Percentiles rank a stretch among this genome's conserved stretches.
Conservation (phyloP, 768 basidiomycete genomes). For the Goffeauzyma gilvescens region DNA sequence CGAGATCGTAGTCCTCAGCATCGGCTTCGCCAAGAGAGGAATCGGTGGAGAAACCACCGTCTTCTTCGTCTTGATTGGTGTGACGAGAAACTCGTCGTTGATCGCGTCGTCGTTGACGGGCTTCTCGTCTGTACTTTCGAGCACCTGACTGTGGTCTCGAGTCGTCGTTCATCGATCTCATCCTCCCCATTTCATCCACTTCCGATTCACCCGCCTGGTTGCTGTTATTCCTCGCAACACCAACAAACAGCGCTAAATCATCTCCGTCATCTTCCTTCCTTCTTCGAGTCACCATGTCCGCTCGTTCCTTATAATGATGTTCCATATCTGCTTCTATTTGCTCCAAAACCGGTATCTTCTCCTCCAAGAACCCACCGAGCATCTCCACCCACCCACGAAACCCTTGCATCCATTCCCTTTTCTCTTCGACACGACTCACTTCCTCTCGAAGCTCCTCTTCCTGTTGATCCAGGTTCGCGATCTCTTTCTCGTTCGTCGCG, state of each 20-base stretch:
- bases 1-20: constrained; percentile 47
- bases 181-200: constrained; percentile 47
- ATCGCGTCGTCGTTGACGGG: constrained; percentile 42
- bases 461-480: constrained; percentile 29
- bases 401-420: constrained; percentile 34
- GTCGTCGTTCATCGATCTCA: constrained; percentile 32
- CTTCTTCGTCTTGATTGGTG: constrained; percentile 28
- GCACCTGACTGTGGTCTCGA: constrained; percentile 36
- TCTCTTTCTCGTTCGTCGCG: constrained; percentile 24
- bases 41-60: constrained; percentile 81
- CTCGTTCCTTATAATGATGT: constrained; percentile 54
- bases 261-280: constrained; percentile 59
- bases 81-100: constrained; percentile 31
- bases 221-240: constrained; percentile 34
- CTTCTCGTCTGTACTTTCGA: constrained; percentile 42
- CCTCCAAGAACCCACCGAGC: constrained; percentile 35
- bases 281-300: constrained; percentile 49
- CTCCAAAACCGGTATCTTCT: constrained; percentile 35
- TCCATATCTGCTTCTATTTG: constrained; percentile 36
- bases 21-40: constrained; percentile 50
- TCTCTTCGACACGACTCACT: constrained; percentile 32
- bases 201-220: constrained; percentile 33
- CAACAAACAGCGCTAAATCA: constrained; percentile 54
- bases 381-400: constrained; percentile 34
- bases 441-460: constrained; percentile 33